Percentiles rank a stretch among this genome's conserved stretches.
Evolutionary conservation across 805 yeast genomes (phyloP).

Genomic region (Wickerhamiella qilinensis): DNA sequence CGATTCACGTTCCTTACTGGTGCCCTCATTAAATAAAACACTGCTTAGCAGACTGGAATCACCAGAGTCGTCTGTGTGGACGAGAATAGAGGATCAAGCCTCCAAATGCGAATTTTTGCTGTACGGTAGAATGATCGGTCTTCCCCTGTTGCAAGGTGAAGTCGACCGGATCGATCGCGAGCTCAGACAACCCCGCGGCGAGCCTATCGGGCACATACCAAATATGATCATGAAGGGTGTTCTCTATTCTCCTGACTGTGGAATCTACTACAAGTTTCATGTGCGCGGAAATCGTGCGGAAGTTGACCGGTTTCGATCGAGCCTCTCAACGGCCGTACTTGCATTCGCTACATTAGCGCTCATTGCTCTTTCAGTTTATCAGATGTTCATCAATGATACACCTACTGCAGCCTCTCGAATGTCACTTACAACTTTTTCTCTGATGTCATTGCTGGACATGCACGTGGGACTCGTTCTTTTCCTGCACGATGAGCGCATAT

Average conservation of each 20-base stretch:
- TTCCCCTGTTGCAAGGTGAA: slow-evolving; percentile 36
- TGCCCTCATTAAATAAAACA: slow-evolving; percentile 6
- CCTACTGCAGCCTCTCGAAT: slow-evolving; percentile 68
- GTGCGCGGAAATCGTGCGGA: slow-evolving; percentile 42
- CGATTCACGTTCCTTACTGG: slow-evolving; percentile 27
- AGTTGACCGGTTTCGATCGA: slow-evolving; percentile 22
- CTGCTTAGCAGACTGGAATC: slow-evolving; percentile 32
- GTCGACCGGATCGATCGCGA: slow-evolving; percentile 56
- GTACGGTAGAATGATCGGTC: slow-evolving; percentile 53
- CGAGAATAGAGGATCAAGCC: slow-evolving; percentile 29
- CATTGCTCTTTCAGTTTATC: slow-evolving; percentile 42
- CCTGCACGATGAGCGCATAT: too few species aligned
- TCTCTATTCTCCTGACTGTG: slow-evolving; percentile 84
- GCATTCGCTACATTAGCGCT: slow-evolving; percentile 34
- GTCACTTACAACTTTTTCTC: slow-evolving; percentile 44
- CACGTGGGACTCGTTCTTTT: too few species aligned
- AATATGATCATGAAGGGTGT: slow-evolving; percentile 38
- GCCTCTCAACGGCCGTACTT: slow-evolving; percentile 30
- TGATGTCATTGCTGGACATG: too few species aligned
- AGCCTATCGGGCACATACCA: slow-evolving; percentile 53
- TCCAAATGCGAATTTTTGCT: slow-evolving; percentile 56
- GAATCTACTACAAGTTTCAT: slow-evolving; percentile 27
- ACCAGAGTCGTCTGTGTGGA: slow-evolving; percentile 36
- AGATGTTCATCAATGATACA: slow-evolving; percentile 55
- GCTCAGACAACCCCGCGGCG: slow-evolving; percentile 54